Evolutionary conservation across 2,329 filamentous ascomycete species (phyloP).

Genomic region (Arthrobotrys megalospora): DNA sequence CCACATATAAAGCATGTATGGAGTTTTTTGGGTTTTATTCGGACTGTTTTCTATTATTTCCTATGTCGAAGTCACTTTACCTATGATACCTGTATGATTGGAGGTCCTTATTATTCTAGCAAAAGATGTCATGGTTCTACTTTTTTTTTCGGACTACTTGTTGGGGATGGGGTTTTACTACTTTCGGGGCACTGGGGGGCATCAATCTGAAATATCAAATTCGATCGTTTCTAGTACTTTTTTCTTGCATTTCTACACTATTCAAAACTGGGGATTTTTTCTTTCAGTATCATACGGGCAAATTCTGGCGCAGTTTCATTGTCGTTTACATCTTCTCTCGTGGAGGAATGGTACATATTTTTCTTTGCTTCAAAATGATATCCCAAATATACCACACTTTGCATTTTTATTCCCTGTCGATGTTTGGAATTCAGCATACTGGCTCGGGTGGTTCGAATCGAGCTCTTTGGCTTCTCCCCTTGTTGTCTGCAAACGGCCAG

Average conservation of each 20-base stretch:
- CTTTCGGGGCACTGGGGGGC: slow-evolving; percentile 36
- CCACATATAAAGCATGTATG: slow-evolving; percentile 62
- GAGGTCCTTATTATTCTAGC: slow-evolving; percentile 42
- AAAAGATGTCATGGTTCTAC: slow-evolving; percentile 56
- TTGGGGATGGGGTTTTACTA: slow-evolving; percentile 43
- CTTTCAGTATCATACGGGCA: slow-evolving; percentile 35
- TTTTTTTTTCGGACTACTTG: slow-evolving; percentile 35
- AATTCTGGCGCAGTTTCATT: slow-evolving; percentile 54
- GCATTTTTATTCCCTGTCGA: slow-evolving; percentile 31
- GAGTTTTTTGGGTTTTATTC: slow-evolving; percentile 52
- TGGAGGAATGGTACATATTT: slow-evolving; percentile 59
- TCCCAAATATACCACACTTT: slow-evolving; percentile 54
- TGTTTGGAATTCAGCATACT: slow-evolving; percentile 34
- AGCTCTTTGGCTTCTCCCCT: slow-evolving; percentile 30
- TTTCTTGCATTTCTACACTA: slow-evolving; percentile 35
- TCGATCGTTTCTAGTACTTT: slow-evolving; percentile 54
- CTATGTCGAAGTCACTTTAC: slow-evolving; percentile 49
- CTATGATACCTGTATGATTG: slow-evolving; percentile 62
- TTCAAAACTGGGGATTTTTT: slow-evolving; percentile 40
- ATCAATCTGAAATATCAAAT: slow-evolving; percentile 49
- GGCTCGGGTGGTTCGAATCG: slow-evolving; percentile 34
- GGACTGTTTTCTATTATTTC: slow-evolving; percentile 21
- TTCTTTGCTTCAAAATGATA: slow-evolving; percentile 40
- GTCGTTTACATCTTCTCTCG: slow-evolving; percentile 24
- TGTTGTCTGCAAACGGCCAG: slow-evolving; percentile 58